These are phyloP conservation scores for Alternaria novae-zelandiae DNA, from an alignment of 2,329 filamentous ascomycete species.

Conservation along the genomic window DNA sequence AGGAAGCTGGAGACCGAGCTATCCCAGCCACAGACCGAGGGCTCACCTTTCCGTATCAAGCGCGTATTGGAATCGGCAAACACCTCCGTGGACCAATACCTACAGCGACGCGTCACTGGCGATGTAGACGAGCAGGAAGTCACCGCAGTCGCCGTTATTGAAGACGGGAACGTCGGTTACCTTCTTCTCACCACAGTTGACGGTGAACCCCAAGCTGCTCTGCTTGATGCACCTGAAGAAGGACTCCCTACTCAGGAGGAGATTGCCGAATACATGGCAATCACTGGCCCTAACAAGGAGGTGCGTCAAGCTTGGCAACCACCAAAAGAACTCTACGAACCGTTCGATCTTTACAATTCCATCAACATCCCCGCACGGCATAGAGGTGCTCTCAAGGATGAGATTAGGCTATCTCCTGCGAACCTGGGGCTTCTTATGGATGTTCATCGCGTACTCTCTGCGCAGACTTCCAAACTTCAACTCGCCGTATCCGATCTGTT, in stretches of 20 bases:
- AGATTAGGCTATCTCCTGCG: slow-evolving; percentile 72
- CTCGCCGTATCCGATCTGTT: slow-evolving; percentile 76
- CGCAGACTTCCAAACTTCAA: slow-evolving; percentile 72
- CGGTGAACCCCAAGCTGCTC: slow-evolving; percentile 58
- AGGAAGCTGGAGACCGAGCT: slow-evolving; percentile 64
- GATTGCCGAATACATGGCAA: slow-evolving; percentile 31
- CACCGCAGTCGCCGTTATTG: slow-evolving; percentile 59
- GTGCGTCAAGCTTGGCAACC: slow-evolving; percentile 72
- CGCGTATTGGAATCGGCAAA: slow-evolving; percentile 60
- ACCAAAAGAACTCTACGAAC: slow-evolving; percentile 65
- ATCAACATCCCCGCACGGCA: slow-evolving; percentile 67
- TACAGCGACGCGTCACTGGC: slow-evolving; percentile 44
- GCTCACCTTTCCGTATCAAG: slow-evolving; percentile 63
- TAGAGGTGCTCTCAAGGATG: slow-evolving; percentile 68
- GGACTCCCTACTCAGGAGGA: slow-evolving; percentile 37
- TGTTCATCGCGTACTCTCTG: slow-evolving; percentile 72
- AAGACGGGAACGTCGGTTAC: slow-evolving; percentile 64
- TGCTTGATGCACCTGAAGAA: slow-evolving; percentile 57
- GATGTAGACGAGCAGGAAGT: slow-evolving; percentile 37
- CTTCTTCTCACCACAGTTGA: slow-evolving; percentile 60
- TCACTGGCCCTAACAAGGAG: slow-evolving; percentile 46
- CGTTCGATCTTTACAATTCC: slow-evolving; percentile 62
- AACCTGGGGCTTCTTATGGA: slow-evolving; percentile 75
- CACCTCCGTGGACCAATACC: slow-evolving; percentile 56
- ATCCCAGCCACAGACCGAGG: slow-evolving; percentile 57